Evolutionary conservation across 2,329 filamentous ascomycete species (phyloP), one percentile per base, ranked within the genome.

Genomic region (Ceratocystis lukuohia): DNA sequence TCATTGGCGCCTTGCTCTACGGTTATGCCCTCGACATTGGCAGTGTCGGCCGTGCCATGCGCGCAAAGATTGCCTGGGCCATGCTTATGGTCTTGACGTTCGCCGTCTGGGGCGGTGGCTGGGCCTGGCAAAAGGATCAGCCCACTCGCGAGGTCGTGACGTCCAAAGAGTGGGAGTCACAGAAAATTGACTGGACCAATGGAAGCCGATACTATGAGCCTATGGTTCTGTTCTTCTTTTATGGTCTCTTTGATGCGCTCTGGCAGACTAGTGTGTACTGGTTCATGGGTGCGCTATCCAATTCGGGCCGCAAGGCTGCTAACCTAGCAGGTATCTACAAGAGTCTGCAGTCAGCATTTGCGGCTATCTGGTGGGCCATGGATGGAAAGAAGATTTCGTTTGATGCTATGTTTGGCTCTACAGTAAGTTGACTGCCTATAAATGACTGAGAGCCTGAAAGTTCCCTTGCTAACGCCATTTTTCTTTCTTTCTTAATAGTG

Each of bases 211-310:
- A 88, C 73, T 80, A 87, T 67, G 90, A 88, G 0, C 88, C 89
- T 12, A 89, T 96, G 84, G 90, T 96, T 74, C 77, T 96, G 64
- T 95, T 91, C 79, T 89, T 96, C 72, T 92, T 92, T 76, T 95
- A 94, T 74, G 91, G 91, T 50, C 87, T 94, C 75, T 94, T 87
- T 71, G 93, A 96, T 74, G 90, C 92, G 56, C 84, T 86, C 65
- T 96, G 91, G 87, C 93, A 97, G 79, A 93, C 91, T 0, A 86
- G 81, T 72, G 86, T 92, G 62, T 96, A 97, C 80, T 96, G 92
- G 92, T 91, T 84, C 73, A 96, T 97, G 88, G 93, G 93, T 63
- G 84, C 92, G 6, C 81, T 96, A 56, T 92, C 89, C 73, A 97
- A 97, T 83, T 96, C 93, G 69, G 85, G 89, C 68, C 90, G 92